Base-by-base conservation (phyloP, 352 stramenopile species). In the Nannochloropsis limnetica region DNA sequence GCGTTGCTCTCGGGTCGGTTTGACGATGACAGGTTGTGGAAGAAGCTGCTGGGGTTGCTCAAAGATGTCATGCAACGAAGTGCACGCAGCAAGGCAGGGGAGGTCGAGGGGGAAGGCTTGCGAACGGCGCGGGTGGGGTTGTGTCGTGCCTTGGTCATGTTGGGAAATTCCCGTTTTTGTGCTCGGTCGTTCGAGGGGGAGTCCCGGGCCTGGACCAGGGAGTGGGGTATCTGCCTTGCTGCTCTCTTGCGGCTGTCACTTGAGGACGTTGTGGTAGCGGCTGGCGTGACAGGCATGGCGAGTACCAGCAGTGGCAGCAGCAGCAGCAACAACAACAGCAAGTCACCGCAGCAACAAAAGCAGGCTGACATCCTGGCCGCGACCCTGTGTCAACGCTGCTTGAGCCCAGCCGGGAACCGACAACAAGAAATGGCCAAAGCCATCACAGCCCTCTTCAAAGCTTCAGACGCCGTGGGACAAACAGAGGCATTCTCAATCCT, bases 401-500 rank as follows among this genome's bases (percentile, higher is more conserved):
- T 74, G n/a, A 29, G 61, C 22, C 61, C 61, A 22, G 25, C n/a
- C 25, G 61, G 25, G n/a, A 74, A 74, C n/a, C 37, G 37, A 49
- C 37, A 49, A 49, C 1, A 49, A 20, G 11, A 74, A 29, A 25
- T 74, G 25, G n/a, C n/a, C 61, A 74, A 74, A 29, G 3, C 61
- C 25, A 74, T 74, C 61, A 74, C 61, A 15, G 61, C 61, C n/a
- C 61, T 74, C 11, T 74, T 74, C 25, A 27, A 74, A 20, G 61
- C 61, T 15, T 74, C 61, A 8, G 61, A 74, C 4, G 61, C 61
- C 5, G 4, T 31, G 6, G 25, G 61, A 11, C 61, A 74, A 74
- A 74, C 20, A 2, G 61, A 74, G n/a, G 61, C 61, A 22, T 74
- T 74, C 61, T 74, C 61, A 14, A 31, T 74, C 61, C n/a, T 74